Conservation (phyloP, 2,329 filamentous ascomycete species). For the Boeremia lycopersici region DNA sequence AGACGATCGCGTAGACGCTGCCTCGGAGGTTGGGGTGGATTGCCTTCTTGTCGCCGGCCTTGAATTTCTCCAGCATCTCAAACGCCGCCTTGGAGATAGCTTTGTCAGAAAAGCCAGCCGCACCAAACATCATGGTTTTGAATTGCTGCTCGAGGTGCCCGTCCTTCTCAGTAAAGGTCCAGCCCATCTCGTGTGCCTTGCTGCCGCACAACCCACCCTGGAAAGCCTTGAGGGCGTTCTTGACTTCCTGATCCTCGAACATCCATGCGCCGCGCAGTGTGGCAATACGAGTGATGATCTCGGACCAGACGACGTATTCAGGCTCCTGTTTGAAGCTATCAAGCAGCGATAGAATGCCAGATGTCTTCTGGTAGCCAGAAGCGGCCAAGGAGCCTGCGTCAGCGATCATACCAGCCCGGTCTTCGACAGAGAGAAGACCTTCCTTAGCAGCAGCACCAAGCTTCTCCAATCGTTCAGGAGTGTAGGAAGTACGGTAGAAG, state of each 20-base stretch:
- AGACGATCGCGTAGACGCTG: constrained; percentile 82
- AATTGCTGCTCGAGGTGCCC: constrained; percentile 93
- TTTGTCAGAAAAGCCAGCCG: constrained; percentile 79
- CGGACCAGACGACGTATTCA: constrained; percentile 94
- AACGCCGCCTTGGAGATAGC: constrained; percentile 78
- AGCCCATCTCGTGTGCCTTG: constrained; percentile 86
- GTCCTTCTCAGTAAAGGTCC: constrained; percentile 83
- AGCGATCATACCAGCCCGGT: constrained; percentile 88
- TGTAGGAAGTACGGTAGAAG: constrained; percentile 89
- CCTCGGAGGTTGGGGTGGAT: constrained; percentile 91
- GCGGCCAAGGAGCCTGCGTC: constrained; percentile 89
- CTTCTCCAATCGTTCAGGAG: constrained; percentile 81
- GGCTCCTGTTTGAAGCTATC: constrained; percentile 81
- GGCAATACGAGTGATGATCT: constrained; percentile 79
- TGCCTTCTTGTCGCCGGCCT: constrained; percentile 76
- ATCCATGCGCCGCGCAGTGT: constrained; percentile 86
- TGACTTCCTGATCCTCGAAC: constrained; percentile 77
- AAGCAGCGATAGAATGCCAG: constrained; percentile 81
- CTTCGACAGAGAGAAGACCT: constrained; percentile 82
- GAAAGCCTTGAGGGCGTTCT: constrained; percentile 81
- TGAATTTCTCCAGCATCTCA: constrained; percentile 89
- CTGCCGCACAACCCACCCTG: constrained; percentile 76
- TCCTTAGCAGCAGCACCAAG: constrained; percentile 84
- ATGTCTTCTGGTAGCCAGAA: constrained; percentile 93
- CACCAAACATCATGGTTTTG: constrained; percentile 88